phyloP scores from a whole-genome alignment of 495 filamentous ascomycete species.

The Xylaria sp. region DNA sequence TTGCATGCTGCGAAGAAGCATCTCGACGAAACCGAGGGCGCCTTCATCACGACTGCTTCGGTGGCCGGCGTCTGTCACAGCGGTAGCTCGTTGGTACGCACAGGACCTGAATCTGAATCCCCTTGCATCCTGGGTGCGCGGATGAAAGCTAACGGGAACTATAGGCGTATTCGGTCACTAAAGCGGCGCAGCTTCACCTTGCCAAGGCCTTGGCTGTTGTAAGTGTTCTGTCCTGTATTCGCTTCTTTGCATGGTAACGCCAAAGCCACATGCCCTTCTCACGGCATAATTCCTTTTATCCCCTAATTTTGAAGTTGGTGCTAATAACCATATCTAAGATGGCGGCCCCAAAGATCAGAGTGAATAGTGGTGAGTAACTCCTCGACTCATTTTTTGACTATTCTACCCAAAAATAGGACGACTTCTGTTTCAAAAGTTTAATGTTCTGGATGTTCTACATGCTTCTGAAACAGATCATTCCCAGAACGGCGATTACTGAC shows the following conservation, averaged over 20 bases:
- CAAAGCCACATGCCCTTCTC: no score
- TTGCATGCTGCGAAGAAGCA: slow-evolving; percentile 56
- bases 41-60: slow-evolving; percentile 61
- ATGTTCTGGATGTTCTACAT: background rate
- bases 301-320: background rate
- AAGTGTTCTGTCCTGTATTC: background rate
- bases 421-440: background rate
- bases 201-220: slow-evolving; percentile 55
- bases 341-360: slow-evolving; percentile 58
- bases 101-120: background rate
- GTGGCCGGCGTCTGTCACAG: slow-evolving; percentile 60
- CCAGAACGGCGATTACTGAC: background rate
- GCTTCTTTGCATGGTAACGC: background rate
- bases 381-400: no score
- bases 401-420: background rate
- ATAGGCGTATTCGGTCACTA: slow-evolving; percentile 59
- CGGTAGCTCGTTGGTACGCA: slow-evolving; percentile 55
- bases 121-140: background rate
- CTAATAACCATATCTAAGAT: slow-evolving; percentile 33
- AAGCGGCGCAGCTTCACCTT: slow-evolving; percentile 65
- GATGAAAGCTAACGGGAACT: slow-evolving; percentile 6
- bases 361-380: slow-evolving; percentile 46
- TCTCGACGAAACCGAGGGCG: slow-evolving; percentile 57
- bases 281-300: background rate
- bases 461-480: background rate